Evolutionary conservation across 306 rosid genomes (phyloP), one percentile per base, ranked within the genome.

Genomic region (Acacia acuminata): DNA sequence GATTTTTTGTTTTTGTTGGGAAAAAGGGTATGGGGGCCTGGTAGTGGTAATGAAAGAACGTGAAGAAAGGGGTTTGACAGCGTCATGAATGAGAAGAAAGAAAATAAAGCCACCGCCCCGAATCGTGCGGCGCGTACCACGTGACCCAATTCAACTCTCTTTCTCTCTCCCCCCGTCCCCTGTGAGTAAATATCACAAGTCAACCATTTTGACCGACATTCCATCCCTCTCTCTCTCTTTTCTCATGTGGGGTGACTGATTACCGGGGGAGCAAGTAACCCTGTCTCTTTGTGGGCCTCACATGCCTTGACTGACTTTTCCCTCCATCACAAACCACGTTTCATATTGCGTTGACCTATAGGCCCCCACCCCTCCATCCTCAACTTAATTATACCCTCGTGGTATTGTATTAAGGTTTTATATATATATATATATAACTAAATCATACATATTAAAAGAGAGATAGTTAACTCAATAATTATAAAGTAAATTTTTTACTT

Each of bases 61-160:
- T 70, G 38, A 43, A 25, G 76, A 71, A 44, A 71, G 40, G 58
- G 22, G 13, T 22, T 25, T 71, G 76, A 71, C 76, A 2, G 40
- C 20, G 51, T 71, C 58, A 43, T 45, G 30, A 24, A 44, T 24
- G 58, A 12, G 58, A 24, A 13, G 36, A 43, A 71, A 71, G 32
- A 44, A 71, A 70, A 3, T n/a, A 3, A 19, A 71, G n/a, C 56
- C 58, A 71, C 76, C 58, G 76, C 58, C 58, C 76, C 76, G 58
- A 71, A 11, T 71, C 58, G 22, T 44, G 76, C 76, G 76, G 76
- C 76, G 58, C 36, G 58, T 71, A 14, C 58, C 76, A 44, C 76
- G 76, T 71, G 76, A 71, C 76, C 58, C 58, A 20, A 42, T 42
- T 20, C 51, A 36, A 16, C 25, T 36, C 27, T 69, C 74, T 38